phyloP scores from a whole-genome alignment of 2,329 filamentous ascomycete genomes.

The Curvularia hawaiiensis region DNA sequence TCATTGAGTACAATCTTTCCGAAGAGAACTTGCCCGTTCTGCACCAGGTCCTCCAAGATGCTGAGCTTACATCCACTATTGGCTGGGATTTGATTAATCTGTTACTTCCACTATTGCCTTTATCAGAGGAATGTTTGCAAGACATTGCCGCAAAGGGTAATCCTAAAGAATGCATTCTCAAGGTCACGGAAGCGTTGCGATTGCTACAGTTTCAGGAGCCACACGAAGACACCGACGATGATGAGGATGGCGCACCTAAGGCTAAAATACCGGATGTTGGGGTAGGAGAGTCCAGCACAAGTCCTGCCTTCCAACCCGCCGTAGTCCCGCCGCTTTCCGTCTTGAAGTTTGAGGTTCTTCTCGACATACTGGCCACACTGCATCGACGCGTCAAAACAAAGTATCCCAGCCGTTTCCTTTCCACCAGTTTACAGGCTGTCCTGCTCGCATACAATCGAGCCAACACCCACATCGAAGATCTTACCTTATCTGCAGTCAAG shows the following conservation, averaged over 20 bases:
- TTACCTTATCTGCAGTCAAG: slow-evolving; percentile 72
- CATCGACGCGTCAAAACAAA: slow-evolving; percentile 78
- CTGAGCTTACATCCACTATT: slow-evolving; percentile 72
- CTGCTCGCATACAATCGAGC: slow-evolving; percentile 68
- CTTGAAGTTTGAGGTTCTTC: slow-evolving; percentile 69
- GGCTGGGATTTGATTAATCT: slow-evolving; percentile 85
- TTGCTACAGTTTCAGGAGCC: slow-evolving; percentile 57
- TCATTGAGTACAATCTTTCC: slow-evolving; percentile 74
- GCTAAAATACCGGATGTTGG: slow-evolving; percentile 31
- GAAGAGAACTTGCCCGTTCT: slow-evolving; percentile 70
- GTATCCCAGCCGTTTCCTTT: slow-evolving; percentile 78
- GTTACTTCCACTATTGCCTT: slow-evolving; percentile 68
- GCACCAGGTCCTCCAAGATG: slow-evolving; percentile 71
- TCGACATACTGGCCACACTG: slow-evolving; percentile 73
- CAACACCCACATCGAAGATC: slow-evolving; percentile 62
- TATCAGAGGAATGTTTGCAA: slow-evolving; percentile 72
- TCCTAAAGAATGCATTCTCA: slow-evolving; percentile 80
- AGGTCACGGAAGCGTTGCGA: slow-evolving; percentile 75
- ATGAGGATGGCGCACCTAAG: slow-evolving; percentile 37
- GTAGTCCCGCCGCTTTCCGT: slow-evolving; percentile 49
- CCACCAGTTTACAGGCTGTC: slow-evolving; percentile 75
- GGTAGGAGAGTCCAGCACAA: slow-evolving; percentile 40
- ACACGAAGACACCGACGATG: slow-evolving; percentile 61
- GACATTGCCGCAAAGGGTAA: slow-evolving; percentile 79
- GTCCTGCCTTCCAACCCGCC: slow-evolving; percentile 30